Percentiles rank a stretch among this genome's conserved stretches.
Conservation (phyloP, 306 rosid genomes). For the Pueraria montana region DNA sequence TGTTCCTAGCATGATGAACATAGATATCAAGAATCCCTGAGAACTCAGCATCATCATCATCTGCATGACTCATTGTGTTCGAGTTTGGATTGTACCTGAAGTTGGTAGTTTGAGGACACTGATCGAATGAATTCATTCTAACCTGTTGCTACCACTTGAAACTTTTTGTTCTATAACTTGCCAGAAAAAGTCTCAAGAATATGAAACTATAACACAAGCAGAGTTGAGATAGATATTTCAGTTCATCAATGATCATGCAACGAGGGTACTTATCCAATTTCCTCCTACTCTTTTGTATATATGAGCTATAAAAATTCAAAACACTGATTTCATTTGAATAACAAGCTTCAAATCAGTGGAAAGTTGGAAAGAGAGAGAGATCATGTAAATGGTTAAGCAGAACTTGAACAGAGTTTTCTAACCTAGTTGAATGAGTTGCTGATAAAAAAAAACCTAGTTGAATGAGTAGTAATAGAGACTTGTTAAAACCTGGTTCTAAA, state of each 20-base stretch:
- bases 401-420: slow-evolving; percentile 38
- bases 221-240: slow-evolving; percentile 33
- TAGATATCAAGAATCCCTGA: slow-evolving; percentile 78
- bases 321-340: not conserved
- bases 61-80: slow-evolving; percentile 50
- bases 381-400: not conserved
- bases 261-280: not conserved
- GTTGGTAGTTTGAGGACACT: slow-evolving; percentile 51
- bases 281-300: not conserved
- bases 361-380: slow-evolving; percentile 11
- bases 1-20: slow-evolving; percentile 91
- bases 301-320: not conserved
- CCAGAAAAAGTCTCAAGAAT: slow-evolving; percentile 29
- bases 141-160: slow-evolving; percentile 9
- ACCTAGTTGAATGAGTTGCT: no score
- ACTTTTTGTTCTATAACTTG: not conserved
- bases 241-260: slow-evolving; percentile 42
- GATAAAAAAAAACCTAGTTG: no score
- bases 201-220: slow-evolving; percentile 30
- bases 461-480: slow-evolving; percentile 14
- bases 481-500: slow-evolving; percentile 35
- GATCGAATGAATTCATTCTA: slow-evolving; percentile 79
- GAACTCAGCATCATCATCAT: slow-evolving; percentile 67
- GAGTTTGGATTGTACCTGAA: slow-evolving; percentile 73
- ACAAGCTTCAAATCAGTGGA: slow-evolving; percentile 22